Percentiles rank a stretch among this genome's conserved stretches.
Conservation (phyloP, 345 rosid genomes). For the Pistacia atlantica region DNA sequence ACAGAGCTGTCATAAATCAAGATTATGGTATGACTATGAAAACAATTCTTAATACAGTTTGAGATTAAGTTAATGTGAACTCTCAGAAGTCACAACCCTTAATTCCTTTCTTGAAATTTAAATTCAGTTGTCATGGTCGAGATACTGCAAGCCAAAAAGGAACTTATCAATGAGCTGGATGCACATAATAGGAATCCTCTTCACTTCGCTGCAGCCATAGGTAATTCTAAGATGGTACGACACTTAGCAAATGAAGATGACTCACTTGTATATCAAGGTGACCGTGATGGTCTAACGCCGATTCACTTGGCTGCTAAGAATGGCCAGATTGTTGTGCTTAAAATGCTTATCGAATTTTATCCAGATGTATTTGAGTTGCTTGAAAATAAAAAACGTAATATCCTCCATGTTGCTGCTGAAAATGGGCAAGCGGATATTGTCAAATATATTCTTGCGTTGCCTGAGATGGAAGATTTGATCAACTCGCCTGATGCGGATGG, state of each 20-base stretch:
- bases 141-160: not conserved
- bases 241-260: not conserved
- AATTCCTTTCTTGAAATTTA: not conserved
- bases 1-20: constrained; percentile 2
- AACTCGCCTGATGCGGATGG: not conserved
- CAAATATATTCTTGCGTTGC: not conserved
- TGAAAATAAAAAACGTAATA: not conserved
- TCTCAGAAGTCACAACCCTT: too few relatives aligned
- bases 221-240: not conserved
- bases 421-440: not conserved
- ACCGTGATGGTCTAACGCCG: constrained; percentile 1
- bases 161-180: not conserved
- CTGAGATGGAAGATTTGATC: constrained; percentile 9
- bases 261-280: not conserved
- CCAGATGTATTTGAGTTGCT: constrained; percentile 8
- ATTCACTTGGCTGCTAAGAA: not conserved
- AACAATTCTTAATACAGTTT: not conserved
- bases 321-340: not conserved
- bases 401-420: constrained; percentile 3
- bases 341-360: not conserved
- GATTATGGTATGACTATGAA: not conserved
- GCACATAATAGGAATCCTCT: not conserved
- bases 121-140: not conserved
- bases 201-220: constrained; percentile 5
- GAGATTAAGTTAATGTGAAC: not conserved